phyloP scores from a whole-genome alignment of 2,329 filamentous ascomycete species.

The Tolypocladium capitatum region DNA sequence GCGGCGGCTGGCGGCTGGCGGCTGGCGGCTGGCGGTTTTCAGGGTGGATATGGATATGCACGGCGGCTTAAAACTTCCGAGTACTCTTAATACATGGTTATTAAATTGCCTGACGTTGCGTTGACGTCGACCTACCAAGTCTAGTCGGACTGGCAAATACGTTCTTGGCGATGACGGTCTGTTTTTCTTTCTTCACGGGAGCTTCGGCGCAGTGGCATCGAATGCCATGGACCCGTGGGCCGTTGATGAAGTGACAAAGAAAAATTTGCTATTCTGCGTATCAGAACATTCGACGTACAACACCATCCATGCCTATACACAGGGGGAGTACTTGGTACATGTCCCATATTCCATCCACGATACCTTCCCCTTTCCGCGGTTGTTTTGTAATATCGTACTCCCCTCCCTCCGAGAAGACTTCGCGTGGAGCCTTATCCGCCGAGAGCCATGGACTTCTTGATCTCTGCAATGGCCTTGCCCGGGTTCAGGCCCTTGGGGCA shows the following conservation, averaged over 20 bases:
- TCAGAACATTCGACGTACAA: neutral
- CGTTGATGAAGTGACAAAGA: neutral
- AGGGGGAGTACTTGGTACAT: neutral
- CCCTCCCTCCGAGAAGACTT: neutral
- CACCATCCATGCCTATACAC: neutral
- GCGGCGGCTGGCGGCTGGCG: too few species aligned
- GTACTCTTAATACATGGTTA: too few species aligned
- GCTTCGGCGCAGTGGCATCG: neutral
- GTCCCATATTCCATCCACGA: neutral
- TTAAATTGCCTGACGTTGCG: too few species aligned
- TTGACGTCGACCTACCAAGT: too few species aligned
- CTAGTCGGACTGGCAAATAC: too few species aligned
- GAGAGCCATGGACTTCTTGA: constrained; percentile 90
- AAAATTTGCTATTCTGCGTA: neutral
- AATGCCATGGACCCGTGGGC: neutral
- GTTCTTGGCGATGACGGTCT: too few species aligned
- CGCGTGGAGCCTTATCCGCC: constrained; percentile 11
- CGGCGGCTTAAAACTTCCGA: too few species aligned
- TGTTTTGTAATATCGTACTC: neutral
- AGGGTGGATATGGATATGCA: too few species aligned
- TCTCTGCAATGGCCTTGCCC: constrained; percentile 86
- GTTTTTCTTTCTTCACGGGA: neutral
- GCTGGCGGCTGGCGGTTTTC: too few species aligned
- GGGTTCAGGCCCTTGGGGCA: constrained; percentile 99
- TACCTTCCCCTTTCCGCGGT: neutral